phyloP scores from a whole-genome alignment of 2,329 filamentous ascomycete genomes.

The Hypomyces perniciosus region DNA sequence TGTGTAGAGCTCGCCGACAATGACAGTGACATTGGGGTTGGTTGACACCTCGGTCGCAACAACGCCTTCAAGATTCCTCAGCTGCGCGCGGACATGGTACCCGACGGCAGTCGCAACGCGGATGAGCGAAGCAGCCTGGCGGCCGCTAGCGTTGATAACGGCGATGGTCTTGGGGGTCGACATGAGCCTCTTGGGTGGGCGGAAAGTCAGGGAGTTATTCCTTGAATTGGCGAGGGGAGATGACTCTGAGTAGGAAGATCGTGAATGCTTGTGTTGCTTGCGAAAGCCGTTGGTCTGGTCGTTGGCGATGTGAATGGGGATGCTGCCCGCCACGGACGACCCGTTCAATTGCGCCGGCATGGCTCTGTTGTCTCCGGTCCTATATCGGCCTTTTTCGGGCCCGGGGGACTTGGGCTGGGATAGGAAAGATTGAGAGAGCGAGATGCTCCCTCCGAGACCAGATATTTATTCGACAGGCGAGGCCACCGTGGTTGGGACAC shows the following conservation, averaged over 20 bases:
- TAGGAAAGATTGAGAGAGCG: conserved; percentile 1
- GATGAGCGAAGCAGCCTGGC: conserved; percentile 92
- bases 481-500: conserved; percentile 20
- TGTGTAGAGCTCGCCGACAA: conserved; percentile 59
- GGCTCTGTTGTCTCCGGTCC: conserved; percentile 17
- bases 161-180: conserved; percentile 73
- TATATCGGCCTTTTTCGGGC: conserved; percentile 15
- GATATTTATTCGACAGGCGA: conserved; percentile 19
- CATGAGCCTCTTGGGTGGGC: conserved; percentile 54
- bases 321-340: conserved; percentile 29
- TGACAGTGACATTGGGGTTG: conserved; percentile 67
- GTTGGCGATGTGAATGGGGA: conserved; percentile 32
- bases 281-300: conserved; percentile 30
- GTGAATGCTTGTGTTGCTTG: conserved; percentile 53
- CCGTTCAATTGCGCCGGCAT: conserved; percentile 37
- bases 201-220: conserved; percentile 57
- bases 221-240: conserved; percentile 49
- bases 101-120: conserved; percentile 90
- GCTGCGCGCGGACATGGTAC: conserved; percentile 86
- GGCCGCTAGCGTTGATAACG: conserved; percentile 91
- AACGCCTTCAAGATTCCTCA: conserved; percentile 79
- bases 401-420: conserved; percentile 10
- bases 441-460: conserved; percentile 4
- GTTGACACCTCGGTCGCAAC: conserved; percentile 80
- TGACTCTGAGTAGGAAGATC: conserved; percentile 56